phyloP scores from a whole-genome alignment of 176 grass and related monocot genomes.

The Phoenix dactylifera region DNA sequence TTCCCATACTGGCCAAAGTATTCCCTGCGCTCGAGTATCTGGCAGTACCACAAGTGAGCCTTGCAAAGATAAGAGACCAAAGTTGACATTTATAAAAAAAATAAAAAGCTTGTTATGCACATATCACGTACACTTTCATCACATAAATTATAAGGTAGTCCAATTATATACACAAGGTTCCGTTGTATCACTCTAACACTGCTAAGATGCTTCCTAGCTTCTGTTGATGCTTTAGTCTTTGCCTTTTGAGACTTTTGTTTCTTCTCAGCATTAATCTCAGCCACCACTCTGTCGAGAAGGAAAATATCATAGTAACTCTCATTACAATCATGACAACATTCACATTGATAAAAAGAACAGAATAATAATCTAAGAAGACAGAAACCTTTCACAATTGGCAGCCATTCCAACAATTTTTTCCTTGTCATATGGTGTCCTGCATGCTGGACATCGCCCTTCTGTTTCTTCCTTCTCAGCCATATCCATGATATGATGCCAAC shows the following conservation, averaged over 20 bases:
- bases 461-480: conserved; percentile 96
- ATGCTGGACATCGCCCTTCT: conserved; percentile 85
- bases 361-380: neutral
- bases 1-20: conserved; percentile 99
- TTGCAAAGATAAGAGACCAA: neutral
- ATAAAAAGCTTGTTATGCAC: neutral
- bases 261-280: conserved; percentile 68
- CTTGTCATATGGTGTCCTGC: conserved; percentile 80
- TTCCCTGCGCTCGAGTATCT: conserved; percentile 90
- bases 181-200: conserved; percentile 90
- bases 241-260: conserved; percentile 76
- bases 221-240: conserved; percentile 50
- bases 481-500: conserved; percentile 96
- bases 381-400: conserved; percentile 65
- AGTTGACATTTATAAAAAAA: conserved; percentile 3
- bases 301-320: neutral
- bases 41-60: neutral
- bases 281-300: conserved; percentile 37
- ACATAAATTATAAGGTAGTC: conserved; percentile 77
- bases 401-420: conserved; percentile 92
- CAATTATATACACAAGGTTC: conserved; percentile 97
- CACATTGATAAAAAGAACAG: no score
- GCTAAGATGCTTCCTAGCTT: conserved; percentile 88
- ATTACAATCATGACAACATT: no score
- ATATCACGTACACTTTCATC: conserved; percentile 58